Conservation (phyloP, 192 early-diverging fungal genomes). For the Gonapodya prolifera region DNA sequence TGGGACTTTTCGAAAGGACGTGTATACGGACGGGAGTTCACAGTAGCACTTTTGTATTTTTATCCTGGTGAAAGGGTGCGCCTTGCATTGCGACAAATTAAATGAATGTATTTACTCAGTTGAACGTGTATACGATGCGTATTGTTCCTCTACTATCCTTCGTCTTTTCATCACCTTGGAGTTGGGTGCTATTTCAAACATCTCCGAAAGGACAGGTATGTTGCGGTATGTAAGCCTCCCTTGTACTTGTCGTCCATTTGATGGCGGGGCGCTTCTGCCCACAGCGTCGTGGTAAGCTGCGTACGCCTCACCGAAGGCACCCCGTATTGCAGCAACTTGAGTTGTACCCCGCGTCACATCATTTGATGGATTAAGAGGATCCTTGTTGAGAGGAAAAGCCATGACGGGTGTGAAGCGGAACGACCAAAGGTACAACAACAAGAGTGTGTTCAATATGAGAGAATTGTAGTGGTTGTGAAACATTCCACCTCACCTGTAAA, state of each 20-base stretch:
- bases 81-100: too few relatives aligned
- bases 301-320: background rate
- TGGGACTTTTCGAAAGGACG: background rate
- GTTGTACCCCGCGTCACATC: background rate
- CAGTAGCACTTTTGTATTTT: too few relatives aligned
- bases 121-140: too few relatives aligned
- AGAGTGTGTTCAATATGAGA: background rate
- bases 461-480: background rate
- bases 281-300: background rate
- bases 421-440: too few relatives aligned
- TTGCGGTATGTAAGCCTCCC: background rate
- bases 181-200: background rate
- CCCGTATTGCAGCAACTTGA: background rate
- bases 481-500: background rate
- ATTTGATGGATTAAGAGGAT: background rate
- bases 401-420: too few relatives aligned
- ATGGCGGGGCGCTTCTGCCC: background rate
- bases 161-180: background rate
- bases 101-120: too few relatives aligned
- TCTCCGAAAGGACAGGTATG: background rate
- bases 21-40: too few relatives aligned
- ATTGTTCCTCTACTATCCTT: background rate
- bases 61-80: too few relatives aligned
- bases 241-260: background rate
- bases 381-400: too few relatives aligned